Evolutionary conservation across 2,329 filamentous ascomycete species (phyloP), one percentile per base, ranked within the genome.

Genomic region (Aspergillus sp.): DNA sequence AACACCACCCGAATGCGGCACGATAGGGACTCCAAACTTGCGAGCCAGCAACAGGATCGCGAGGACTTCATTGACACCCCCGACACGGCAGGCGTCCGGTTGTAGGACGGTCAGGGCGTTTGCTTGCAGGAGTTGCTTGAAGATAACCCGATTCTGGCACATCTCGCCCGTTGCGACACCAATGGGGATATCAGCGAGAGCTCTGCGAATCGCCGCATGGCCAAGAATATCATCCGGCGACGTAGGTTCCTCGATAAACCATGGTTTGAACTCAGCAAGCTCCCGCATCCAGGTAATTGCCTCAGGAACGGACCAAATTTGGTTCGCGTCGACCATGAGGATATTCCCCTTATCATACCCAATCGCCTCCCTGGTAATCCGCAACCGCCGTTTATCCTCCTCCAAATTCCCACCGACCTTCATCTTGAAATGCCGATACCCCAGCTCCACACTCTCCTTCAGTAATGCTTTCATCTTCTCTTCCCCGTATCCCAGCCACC

Each of bases 231-330:
- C 90, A 63, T 95, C 90, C 10, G 90, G 90, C 19, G 84, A 88
- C 12, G 90, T 95, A 2, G 90, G 90, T 77, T 95, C 90, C 73
- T 95, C 90, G 64, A 95, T 95, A 73, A 95, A 95, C 86, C 88
- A 93, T 23, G 66, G 66, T 53, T 86, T 86, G 74, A 90, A 95
- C 59, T 90, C 83, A 48, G 80, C 80, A 42, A 95, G 82, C 62
- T 88, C 70, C 62, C 84, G 79, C 88, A 95, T 94, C 75, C 91
- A 89, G 53, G 80, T 81, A 59, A 95, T 89, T 6, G 90, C 89
- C 71, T 95, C 88, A 1, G 88, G 88, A 32, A 95, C 89, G 44
- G 84, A 88, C 89, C 89, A 95, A 50, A 93, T 76, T 74, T 77
- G 48, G 13, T 95, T 95, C 45, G 89, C 89, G 72, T 95, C 89